Conservation (phyloP, 371 early-diverging fungal genomes). For the Nematocida sp. region DNA sequence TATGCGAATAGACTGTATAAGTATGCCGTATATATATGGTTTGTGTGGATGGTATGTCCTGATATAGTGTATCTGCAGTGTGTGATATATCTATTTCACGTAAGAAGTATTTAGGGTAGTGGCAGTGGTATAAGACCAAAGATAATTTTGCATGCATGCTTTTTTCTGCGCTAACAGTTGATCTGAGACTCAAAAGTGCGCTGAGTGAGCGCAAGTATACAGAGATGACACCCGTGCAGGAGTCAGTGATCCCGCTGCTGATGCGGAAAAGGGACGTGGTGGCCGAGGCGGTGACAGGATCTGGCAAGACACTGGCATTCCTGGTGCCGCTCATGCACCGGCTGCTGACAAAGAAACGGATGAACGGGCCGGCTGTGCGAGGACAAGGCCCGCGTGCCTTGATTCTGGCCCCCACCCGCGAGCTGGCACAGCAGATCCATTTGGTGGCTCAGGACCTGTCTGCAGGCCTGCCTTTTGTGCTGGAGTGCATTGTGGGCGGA, state of each 20-base stretch:
- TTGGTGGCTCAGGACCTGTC: slow-evolving; percentile 1
- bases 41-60: too few relatives aligned
- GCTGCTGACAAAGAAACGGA: slow-evolving; percentile 15
- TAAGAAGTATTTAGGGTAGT: too few relatives aligned
- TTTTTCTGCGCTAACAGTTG: background rate
- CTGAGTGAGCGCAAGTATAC: slow-evolving; percentile 33
- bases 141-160: background rate
- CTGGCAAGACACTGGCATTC: slow-evolving; percentile 92
- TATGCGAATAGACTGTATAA: too few relatives aligned
- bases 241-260: slow-evolving; percentile 49
- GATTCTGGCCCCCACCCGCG: slow-evolving; percentile 43
- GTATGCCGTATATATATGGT: too few relatives aligned
- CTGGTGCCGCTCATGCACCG: slow-evolving; percentile 69
- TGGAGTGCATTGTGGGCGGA: slow-evolving; percentile 25
- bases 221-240: slow-evolving; percentile 57
- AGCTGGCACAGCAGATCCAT: slow-evolving; percentile 48
- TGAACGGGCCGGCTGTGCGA: background rate
- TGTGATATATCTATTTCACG: too few relatives aligned
- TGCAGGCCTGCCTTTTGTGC: background rate
- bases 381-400: slow-evolving; percentile 5
- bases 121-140: too few relatives aligned
- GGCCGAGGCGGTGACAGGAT: slow-evolving; percentile 86
- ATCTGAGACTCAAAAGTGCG: slow-evolving; percentile 1
- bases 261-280: slow-evolving; percentile 69
- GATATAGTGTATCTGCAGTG: too few relatives aligned